Percentiles rank a stretch among this genome's conserved stretches.
Conservation (phyloP, 495 filamentous ascomycete genomes). For the Rostrohypoxylon terebratum region DNA sequence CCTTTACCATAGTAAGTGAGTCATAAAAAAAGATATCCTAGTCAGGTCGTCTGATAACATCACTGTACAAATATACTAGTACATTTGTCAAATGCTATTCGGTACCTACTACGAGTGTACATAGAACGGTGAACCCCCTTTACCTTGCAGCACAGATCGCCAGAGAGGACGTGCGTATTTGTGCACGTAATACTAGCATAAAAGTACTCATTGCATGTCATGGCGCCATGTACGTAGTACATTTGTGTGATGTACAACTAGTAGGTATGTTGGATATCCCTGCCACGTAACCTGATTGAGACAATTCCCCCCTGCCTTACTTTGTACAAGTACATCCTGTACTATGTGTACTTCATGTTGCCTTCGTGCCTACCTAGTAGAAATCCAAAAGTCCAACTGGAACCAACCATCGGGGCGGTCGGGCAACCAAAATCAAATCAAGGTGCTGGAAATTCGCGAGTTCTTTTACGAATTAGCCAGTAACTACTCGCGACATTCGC, state of each 20-base stretch:
- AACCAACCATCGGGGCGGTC: slow-evolving; percentile 32
- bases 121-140: too few species aligned
- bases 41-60: background rate
- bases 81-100: background rate
- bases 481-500: background rate
- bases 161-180: background rate
- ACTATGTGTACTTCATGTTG: background rate
- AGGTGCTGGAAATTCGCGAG: slow-evolving; percentile 14
- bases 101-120: slow-evolving; percentile 11
- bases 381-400: slow-evolving; percentile 35
- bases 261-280: slow-evolving; percentile 9
- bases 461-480: slow-evolving; percentile 2
- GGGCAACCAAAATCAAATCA: slow-evolving; percentile 31
- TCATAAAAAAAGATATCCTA: slow-evolving; percentile 16
- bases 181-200: slow-evolving; percentile 4
- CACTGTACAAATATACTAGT: too few species aligned
- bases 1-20: slow-evolving; percentile 14
- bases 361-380: background rate
- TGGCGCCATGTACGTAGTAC: background rate
- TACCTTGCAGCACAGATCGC: slow-evolving; percentile 37
- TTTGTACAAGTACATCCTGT: too few species aligned
- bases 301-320: slow-evolving; percentile 13
- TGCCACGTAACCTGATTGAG: slow-evolving; percentile 23
- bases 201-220: background rate
- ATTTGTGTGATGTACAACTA: too few species aligned